Evolutionary conservation across 2,329 filamentous ascomycete species (phyloP), one percentile per base, ranked within the genome.

Genomic region (Calonectria ilicicola): DNA sequence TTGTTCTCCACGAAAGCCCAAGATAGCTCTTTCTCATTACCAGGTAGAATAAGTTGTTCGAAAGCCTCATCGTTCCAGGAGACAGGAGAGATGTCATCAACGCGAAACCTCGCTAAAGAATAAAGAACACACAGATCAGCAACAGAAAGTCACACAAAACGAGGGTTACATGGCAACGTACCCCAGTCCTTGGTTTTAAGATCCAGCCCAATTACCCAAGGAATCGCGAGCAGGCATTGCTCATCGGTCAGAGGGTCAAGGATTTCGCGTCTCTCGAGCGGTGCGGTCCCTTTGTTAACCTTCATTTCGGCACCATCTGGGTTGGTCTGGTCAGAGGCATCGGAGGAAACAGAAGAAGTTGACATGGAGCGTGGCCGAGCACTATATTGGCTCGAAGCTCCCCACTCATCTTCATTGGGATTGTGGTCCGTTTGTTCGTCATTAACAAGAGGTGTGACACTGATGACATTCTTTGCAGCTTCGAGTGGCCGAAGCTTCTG

Each of bases 121-220:
- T n/a, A 14, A 5, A 60, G 26, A 32, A 7, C 14, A 9, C 23
- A 47, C 8, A 42, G 6, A 9, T 35, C 27, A 62, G 21, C n/a
- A 35, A 40, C 6, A 15, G 3, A 19, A 38, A 1, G 9, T 15
- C 6, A 12, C 0, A 29, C 14, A 35, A 15, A 32, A 27, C 7
- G 26, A 14, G 9, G 7, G 17, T n/a, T 44, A 26, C 15, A 5
- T 19, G 15, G n/a, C 7, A 6, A 60, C 56, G 10, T 58, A 71
- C 69, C 35, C 69, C 69, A 71, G 2, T 67, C 56, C 15, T 71
- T 67, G 19, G 19, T 71, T 35, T 62, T 67, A 8, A 71, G 35
- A 29, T 66, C 64, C 15, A 66, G 21, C 4, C 69, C 69, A 44
- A 38, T 62, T 3, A 71, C 63, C 64, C 63, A 67, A 64, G 67